phyloP scores from a whole-genome alignment of 208 protist genomes.

The Wallacemonas sp. region DNA sequence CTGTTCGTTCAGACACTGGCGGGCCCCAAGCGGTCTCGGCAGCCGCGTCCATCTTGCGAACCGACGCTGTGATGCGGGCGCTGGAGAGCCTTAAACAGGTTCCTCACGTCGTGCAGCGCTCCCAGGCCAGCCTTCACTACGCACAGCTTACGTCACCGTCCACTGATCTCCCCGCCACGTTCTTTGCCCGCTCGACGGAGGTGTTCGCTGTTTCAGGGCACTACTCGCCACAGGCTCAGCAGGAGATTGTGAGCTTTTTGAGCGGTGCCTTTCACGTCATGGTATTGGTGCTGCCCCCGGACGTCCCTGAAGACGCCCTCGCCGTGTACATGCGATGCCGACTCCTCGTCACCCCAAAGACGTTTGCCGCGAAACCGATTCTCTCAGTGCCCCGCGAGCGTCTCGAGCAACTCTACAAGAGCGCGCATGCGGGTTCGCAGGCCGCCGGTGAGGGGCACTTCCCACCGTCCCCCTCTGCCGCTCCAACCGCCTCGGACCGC shows the following conservation, averaged over 20 bases:
- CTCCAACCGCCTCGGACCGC: too few relatives aligned
- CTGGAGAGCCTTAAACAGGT: slow-evolving; percentile 4
- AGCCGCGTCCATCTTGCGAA: neutral
- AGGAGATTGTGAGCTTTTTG: slow-evolving; percentile 11
- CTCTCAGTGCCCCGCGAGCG: neutral
- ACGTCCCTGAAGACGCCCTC: slow-evolving; percentile 14
- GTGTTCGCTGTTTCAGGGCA: slow-evolving; percentile 32
- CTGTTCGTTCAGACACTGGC: neutral
- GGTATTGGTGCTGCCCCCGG: slow-evolving; percentile 24
- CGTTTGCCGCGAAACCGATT: neutral
- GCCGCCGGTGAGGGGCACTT: too few relatives aligned
- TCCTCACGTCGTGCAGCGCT: slow-evolving; percentile 3
- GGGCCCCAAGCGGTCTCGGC: too few relatives aligned
- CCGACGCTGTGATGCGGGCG: neutral
- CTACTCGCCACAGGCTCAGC: slow-evolving; percentile 21
- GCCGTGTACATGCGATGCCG: slow-evolving; percentile 39
- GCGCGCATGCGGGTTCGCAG: neutral
- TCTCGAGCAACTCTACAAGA: neutral
- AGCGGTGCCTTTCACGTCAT: slow-evolving; percentile 20
- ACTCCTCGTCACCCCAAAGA: neutral
- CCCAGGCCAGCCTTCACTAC: neutral
- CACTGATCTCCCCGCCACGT: neutral
- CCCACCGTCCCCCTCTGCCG: too few relatives aligned
- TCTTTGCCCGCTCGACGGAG: neutral
- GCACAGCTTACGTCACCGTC: neutral